Conservation (phyloP, 2,329 filamentous ascomycete genomes). For the Phyllosticta paracitricarpa region DNA sequence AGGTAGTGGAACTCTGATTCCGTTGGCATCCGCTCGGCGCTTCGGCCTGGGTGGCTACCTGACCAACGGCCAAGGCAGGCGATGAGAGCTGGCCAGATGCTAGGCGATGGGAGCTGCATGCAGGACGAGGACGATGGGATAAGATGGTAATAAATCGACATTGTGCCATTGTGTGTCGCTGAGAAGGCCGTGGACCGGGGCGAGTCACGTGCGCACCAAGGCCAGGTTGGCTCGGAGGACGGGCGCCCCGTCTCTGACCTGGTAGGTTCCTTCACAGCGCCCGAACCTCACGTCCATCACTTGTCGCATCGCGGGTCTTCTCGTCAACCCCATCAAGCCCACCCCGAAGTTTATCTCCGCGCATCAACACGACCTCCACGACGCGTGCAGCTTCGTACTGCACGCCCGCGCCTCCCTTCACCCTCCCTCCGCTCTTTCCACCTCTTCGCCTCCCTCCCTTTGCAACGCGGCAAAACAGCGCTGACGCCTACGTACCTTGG, state of each 20-base stretch:
- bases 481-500: slow-evolving; percentile 6
- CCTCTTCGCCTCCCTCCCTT: slow-evolving; percentile 11
- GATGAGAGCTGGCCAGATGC: not conserved
- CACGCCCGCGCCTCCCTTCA: slow-evolving; percentile 9
- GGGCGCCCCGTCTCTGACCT: not conserved
- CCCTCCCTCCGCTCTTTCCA: slow-evolving; percentile 6
- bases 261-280: not conserved
- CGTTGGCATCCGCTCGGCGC: not conserved
- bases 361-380: slow-evolving; percentile 24
- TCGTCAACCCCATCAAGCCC: slow-evolving; percentile 16
- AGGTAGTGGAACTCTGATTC: not conserved
- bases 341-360: slow-evolving; percentile 25
- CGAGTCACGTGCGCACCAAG: not conserved
- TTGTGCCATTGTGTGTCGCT: not conserved
- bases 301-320: not conserved
- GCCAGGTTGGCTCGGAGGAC: too few relatives aligned
- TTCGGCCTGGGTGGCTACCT: not conserved
- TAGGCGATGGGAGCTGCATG: not conserved
- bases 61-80: not conserved
- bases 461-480: slow-evolving; percentile 6
- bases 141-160: too few relatives aligned
- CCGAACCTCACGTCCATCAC: not conserved
- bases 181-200: not conserved
- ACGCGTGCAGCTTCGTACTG: slow-evolving; percentile 22
- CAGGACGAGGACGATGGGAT: not conserved